These are phyloP conservation scores for Miscanthus sacchariflorus DNA, from an alignment of 202 grass and related monocot species.

Conservation along the genomic window DNA sequence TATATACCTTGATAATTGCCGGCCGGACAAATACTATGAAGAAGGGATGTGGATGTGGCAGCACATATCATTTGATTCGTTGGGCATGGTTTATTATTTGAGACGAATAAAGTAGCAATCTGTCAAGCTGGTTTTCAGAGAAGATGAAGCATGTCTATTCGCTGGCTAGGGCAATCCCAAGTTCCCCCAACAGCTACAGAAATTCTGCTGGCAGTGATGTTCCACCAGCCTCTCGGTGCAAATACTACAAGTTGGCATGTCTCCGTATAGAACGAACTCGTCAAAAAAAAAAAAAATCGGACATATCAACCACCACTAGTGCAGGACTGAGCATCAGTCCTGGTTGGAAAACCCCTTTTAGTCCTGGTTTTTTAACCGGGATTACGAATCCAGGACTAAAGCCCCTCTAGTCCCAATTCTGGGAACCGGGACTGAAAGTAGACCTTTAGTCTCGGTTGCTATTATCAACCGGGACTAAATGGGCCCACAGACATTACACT, in stretches of 20 bases:
- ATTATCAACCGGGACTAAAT: no score
- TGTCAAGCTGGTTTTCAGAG: neutral
- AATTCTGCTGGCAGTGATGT: constrained; percentile 22
- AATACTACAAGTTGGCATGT: no score
- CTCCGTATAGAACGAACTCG: no score
- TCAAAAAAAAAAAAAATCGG: neutral
- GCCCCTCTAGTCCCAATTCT: no score
- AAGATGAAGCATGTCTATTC: constrained; percentile 1
- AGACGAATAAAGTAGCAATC: neutral
- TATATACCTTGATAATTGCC: neutral
- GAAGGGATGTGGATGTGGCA: neutral
- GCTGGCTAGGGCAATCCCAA: neutral
- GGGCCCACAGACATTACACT: no score
- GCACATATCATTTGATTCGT: neutral
- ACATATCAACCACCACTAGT: constrained; percentile 12
- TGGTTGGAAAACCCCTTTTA: no score
- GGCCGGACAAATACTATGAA: neutral
- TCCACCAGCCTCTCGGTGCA: neutral
- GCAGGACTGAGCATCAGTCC: no score
- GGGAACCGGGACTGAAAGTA: no score
- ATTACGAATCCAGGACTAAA: no score
- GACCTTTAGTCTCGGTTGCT: no score
- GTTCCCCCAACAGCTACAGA: neutral
- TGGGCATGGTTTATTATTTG: neutral
- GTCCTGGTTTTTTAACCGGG: no score